Conservation (phyloP, 1,284 basidiomycete species). For the Ustilago cynodontis region DNA sequence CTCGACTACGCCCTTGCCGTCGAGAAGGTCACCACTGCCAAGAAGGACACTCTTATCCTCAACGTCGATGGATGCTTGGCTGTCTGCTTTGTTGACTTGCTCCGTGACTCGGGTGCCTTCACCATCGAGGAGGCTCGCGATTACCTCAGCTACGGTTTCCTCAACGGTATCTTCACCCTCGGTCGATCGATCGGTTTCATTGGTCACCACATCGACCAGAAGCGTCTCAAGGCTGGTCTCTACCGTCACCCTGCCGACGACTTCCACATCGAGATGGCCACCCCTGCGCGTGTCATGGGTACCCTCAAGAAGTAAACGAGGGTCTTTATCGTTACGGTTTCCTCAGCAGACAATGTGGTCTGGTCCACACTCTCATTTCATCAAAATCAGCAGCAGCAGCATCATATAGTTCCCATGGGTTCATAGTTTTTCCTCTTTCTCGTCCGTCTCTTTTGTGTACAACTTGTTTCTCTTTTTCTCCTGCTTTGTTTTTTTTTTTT, state of each 20-base stretch:
- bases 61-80: conserved; percentile 95
- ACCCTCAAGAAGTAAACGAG: conserved; percentile 53
- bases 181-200: conserved; percentile 98
- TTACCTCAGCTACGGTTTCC: conserved; percentile 90
- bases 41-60: conserved; percentile 84
- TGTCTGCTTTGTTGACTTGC: conserved; percentile 95
- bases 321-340: neutral
- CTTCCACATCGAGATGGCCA: conserved; percentile 68
- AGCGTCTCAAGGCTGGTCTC: conserved; percentile 74
- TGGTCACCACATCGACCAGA: conserved; percentile 94
- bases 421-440: conserved; percentile 6
- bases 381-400: conserved; percentile 23
- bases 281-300: conserved; percentile 63
- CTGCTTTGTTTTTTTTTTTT: conserved; percentile 24
- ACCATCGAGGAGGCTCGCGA: conserved; percentile 95
- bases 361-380: conserved; percentile 1
- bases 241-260: conserved; percentile 71
- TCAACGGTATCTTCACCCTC: conserved; percentile 97
- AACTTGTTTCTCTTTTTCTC: conserved; percentile 20
- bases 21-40: conserved; percentile 95
- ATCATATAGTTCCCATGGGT: conserved; percentile 29
- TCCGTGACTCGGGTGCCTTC: conserved; percentile 93
- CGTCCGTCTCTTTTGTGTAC: conserved; percentile 32
- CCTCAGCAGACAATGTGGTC: conserved; percentile 3
- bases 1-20: conserved; percentile 99